A percentile compares a stretch with the other conserved stretches of the same genome.
phyloP scores from a whole-genome alignment of 2,329 filamentous ascomycete genomes.

The Aureobasidium sp. region DNA sequence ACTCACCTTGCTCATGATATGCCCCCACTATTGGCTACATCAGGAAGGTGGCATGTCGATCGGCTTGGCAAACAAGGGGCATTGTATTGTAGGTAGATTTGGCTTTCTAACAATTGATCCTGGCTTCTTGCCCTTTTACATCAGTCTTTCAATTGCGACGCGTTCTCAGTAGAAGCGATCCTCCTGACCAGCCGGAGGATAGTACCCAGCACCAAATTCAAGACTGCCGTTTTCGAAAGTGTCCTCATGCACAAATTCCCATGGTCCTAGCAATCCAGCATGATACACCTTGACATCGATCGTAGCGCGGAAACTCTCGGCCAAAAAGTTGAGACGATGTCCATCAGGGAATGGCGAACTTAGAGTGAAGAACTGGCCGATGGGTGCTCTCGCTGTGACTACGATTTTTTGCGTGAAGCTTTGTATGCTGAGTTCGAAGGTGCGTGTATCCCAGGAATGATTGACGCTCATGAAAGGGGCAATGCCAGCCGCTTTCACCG shows the following conservation, averaged over 20 bases:
- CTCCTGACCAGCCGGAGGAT: constrained; percentile 35
- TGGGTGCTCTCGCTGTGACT: constrained; percentile 35
- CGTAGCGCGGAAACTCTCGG: constrained; percentile 41
- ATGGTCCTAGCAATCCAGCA: constrained; percentile 30
- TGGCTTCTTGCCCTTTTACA: too few relatives aligned
- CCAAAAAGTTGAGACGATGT: constrained; percentile 38
- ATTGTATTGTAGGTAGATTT: too few relatives aligned
- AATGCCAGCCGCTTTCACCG: constrained; percentile 32
- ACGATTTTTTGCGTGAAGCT: constrained; percentile 36
- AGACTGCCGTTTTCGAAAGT: constrained; percentile 39
- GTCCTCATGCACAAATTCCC: constrained; percentile 36
- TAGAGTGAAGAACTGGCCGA: constrained; percentile 40
- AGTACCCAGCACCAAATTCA: constrained; percentile 45
- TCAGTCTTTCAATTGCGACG: too few relatives aligned
- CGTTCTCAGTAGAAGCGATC: constrained; percentile 29
- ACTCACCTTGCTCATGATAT: too few relatives aligned
- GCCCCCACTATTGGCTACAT: too few relatives aligned
- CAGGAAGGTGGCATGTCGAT: too few relatives aligned
- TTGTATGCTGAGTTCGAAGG: constrained; percentile 34
- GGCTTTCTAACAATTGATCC: too few relatives aligned
- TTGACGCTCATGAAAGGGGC: constrained; percentile 38
- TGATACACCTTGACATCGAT: constrained; percentile 39
- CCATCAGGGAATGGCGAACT: constrained; percentile 42
- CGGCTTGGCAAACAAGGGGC: too few relatives aligned
- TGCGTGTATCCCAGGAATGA: constrained; percentile 35